Conservation (phyloP, 345 rosid species). For the Boechera retrofracta region DNA sequence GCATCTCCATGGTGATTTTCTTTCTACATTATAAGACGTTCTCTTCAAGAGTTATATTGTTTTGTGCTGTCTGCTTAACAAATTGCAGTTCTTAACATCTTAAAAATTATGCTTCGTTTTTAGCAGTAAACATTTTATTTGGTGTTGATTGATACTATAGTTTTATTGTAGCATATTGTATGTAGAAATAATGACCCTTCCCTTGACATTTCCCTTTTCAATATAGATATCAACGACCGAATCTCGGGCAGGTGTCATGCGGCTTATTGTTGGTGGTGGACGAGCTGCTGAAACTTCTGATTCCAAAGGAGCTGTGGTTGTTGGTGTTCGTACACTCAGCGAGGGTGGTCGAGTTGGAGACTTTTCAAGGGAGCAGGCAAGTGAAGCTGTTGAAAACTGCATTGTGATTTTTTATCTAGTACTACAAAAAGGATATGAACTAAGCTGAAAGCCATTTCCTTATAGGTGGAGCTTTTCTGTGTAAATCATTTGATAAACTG, state of each 20-base stretch:
- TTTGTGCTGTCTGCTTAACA: constrained; percentile 22
- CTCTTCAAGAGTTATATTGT: constrained; percentile 3
- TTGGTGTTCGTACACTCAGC: constrained; percentile 97
- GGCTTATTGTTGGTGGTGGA: constrained; percentile 98
- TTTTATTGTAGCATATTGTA: constrained; percentile 7
- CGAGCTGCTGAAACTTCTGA: constrained; percentile 90
- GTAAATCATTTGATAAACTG: constrained; percentile 98
- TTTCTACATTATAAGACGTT: constrained; percentile 20
- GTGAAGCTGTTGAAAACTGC: constrained; percentile 34
- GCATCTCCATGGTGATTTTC: constrained; percentile 21
- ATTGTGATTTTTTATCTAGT: constrained; percentile 1
- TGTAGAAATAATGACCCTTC: not conserved
- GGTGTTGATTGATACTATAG: constrained; percentile 10
- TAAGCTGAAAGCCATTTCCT: constrained; percentile 21
- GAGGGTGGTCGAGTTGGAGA: constrained; percentile 99
- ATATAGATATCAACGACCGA: constrained; percentile 75
- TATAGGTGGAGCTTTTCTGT: constrained; percentile 96
- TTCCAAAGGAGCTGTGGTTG: constrained; percentile 91
- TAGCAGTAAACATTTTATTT: not conserved
- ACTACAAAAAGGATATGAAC: not conserved
- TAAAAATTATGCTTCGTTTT: not conserved
- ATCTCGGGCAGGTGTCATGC: constrained; percentile 95
- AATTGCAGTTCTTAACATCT: constrained; percentile 4
- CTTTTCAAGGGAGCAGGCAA: constrained; percentile 98
- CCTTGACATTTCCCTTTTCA: constrained; percentile 19